These are phyloP conservation scores for Lepidium africanum DNA, from an alignment of 345 rosid species.

Conservation along the genomic window DNA sequence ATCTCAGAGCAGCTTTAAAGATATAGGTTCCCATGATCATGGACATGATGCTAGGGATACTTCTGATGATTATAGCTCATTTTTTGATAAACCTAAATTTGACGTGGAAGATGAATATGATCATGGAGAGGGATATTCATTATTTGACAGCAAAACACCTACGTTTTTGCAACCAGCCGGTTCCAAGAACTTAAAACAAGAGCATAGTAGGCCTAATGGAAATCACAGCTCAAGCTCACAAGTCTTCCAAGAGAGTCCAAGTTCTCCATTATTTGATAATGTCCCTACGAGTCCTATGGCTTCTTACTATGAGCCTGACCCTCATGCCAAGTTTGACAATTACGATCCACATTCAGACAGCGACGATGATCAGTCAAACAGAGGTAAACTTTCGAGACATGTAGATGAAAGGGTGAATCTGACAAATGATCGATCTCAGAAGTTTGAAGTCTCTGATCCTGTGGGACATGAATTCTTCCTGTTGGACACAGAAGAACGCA, in stretches of 20 bases:
- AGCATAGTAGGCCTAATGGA: conserved; percentile 20
- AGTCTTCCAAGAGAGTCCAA: conserved; percentile 25
- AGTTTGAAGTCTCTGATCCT: conserved; percentile 22
- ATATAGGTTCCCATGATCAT: conserved; percentile 25
- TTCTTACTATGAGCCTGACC: conserved; percentile 33
- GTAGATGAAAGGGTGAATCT: conserved; percentile 7
- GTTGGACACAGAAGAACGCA: conserved; percentile 11
- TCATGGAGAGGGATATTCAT: conserved; percentile 27
- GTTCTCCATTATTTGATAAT: conserved; percentile 33
- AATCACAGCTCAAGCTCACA: conserved; percentile 29
- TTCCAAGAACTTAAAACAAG: conserved; percentile 33
- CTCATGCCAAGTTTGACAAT: conserved; percentile 45
- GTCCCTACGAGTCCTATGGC: conserved; percentile 22
- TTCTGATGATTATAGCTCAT: conserved; percentile 68
- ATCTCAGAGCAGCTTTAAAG: conserved; percentile 30
- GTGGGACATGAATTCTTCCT: conserved; percentile 20
- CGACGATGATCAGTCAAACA: conserved; percentile 32
- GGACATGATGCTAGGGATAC: conserved; percentile 19
- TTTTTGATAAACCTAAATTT: conserved; percentile 31
- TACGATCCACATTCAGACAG: conserved; percentile 42
- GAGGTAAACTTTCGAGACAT: neutral
- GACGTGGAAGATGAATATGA: conserved; percentile 30
- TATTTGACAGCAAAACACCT: conserved; percentile 33
- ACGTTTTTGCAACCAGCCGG: conserved; percentile 6
- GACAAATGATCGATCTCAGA: conserved; percentile 23